Conservation (phyloP, 371 early-diverging fungal genomes). For the Thermomucor indicae-seudaticae region DNA sequence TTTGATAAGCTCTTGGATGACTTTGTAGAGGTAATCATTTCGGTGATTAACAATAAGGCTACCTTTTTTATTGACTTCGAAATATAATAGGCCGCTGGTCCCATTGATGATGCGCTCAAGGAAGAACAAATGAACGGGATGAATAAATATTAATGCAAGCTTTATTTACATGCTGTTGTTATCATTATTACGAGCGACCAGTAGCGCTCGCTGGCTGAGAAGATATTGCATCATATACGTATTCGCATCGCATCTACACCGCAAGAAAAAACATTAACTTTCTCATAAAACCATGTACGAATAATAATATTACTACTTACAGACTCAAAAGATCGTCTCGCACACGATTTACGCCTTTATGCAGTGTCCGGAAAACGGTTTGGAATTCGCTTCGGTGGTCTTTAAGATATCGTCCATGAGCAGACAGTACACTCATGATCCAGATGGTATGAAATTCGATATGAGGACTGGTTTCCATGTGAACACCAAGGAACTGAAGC, state of each 20-base stretch:
- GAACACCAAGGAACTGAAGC: conserved; percentile 74
- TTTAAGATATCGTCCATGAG: conserved; percentile 81
- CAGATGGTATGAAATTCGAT: conserved; percentile 88
- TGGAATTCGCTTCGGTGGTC: conserved; percentile 74
- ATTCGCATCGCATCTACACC: conserved; percentile 75
- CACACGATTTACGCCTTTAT: conserved; percentile 68
- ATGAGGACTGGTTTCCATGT: conserved; percentile 75
- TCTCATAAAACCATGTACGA: background rate
- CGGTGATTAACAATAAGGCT: background rate
- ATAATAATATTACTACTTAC: conserved; percentile 43
- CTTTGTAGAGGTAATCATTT: conserved; percentile 30
- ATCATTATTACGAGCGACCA: background rate
- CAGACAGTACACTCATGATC: conserved; percentile 67
- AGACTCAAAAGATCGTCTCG: conserved; percentile 74
- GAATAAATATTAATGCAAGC: background rate
- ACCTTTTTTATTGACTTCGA: too few species aligned
- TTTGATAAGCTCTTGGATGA: conserved; percentile 40
- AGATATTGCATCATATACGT: conserved; percentile 74
- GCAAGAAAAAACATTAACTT: conserved; percentile 8
- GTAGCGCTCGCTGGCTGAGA: conserved; percentile 36
- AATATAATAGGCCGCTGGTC: background rate
- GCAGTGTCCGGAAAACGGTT: conserved; percentile 72
- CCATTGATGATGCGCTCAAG: background rate
- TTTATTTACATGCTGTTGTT: background rate
- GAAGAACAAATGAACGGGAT: background rate